Evolutionary conservation across 768 basidiomycete genomes (phyloP).

Genomic region (Lentinula guzmanii): DNA sequence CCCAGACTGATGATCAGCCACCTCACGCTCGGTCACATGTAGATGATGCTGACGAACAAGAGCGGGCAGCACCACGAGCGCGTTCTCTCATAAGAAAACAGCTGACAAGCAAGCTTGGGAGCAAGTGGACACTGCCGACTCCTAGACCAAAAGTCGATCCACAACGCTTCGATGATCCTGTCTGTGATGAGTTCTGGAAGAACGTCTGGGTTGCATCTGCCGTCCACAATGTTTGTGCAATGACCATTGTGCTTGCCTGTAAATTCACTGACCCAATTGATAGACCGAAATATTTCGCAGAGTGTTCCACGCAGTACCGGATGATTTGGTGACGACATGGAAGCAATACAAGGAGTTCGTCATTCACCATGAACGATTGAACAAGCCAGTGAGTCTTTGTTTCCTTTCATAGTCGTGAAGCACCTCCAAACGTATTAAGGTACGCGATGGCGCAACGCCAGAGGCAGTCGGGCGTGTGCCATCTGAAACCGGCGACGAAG

Average conservation of each 20-base stretch:
- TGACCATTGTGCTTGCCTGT: neutral
- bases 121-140: slow-evolving; percentile 60
- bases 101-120: slow-evolving; percentile 41
- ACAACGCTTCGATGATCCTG: slow-evolving; percentile 82
- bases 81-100: slow-evolving; percentile 51
- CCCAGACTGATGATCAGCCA: slow-evolving; percentile 37
- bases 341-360: slow-evolving; percentile 89
- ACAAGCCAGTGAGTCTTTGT: slow-evolving; percentile 50
- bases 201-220: slow-evolving; percentile 85
- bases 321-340: slow-evolving; percentile 92
- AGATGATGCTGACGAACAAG: slow-evolving; percentile 40
- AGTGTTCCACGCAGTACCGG: slow-evolving; percentile 91
- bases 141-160: slow-evolving; percentile 69
- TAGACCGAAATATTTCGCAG: slow-evolving; percentile 95
- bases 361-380: slow-evolving; percentile 66
- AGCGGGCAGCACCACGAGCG: slow-evolving; percentile 42
- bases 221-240: slow-evolving; percentile 70
- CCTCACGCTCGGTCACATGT: slow-evolving; percentile 39
- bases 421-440: slow-evolving; percentile 23
- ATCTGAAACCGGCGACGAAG: slow-evolving; percentile 48
- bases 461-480: slow-evolving; percentile 50
- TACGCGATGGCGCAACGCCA: slow-evolving; percentile 30
- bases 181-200: slow-evolving; percentile 85
- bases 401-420: slow-evolving; percentile 7
- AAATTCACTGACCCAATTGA: slow-evolving; percentile 9